A percentile compares a stretch with the other conserved stretches of the same genome.
Conservation (phyloP, 768 basidiomycete species). For the Pholiota conissans region DNA sequence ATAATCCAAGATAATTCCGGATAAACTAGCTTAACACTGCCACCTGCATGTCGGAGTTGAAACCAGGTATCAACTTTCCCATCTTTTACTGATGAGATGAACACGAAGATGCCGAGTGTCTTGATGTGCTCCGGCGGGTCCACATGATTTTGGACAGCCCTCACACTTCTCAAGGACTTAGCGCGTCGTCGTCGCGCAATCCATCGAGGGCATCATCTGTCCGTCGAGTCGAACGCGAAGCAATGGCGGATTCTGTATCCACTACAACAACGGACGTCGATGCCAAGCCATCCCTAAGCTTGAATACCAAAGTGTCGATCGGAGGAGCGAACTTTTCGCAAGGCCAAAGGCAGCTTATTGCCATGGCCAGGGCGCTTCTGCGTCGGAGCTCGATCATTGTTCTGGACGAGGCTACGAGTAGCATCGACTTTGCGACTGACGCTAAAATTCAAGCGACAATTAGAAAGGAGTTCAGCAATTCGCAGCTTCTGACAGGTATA, state of each 20-base stretch:
- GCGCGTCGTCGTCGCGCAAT: constrained; percentile 45
- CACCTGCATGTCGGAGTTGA: no score
- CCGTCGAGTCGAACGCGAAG: constrained; percentile 36
- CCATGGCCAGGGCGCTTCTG: constrained; percentile 81
- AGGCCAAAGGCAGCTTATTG: constrained; percentile 86
- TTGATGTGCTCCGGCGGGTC: constrained; percentile 81
- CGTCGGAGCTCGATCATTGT: constrained; percentile 73
- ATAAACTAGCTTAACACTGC: no score
- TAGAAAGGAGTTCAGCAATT: constrained; percentile 78
- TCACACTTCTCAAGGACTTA: constrained; percentile 47
- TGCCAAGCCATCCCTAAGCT: constrained; percentile 52
- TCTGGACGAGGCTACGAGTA: constrained; percentile 83
- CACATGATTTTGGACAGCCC: constrained; percentile 65
- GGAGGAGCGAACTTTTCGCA: constrained; percentile 93
- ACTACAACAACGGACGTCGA: constrained; percentile 57
- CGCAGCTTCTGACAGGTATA: constrained; percentile 73
- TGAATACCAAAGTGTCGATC: constrained; percentile 80
- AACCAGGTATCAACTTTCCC: no score
- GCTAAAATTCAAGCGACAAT: constrained; percentile 90
- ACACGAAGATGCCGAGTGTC: constrained; percentile 75
- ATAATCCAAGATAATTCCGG: no score
- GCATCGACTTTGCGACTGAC: constrained; percentile 86
- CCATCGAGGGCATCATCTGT: constrained; percentile 45
- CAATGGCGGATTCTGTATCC: constrained; percentile 37
- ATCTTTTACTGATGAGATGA: no score